Conservation (phyloP, 305 asterid species). For the Rubia tinctorum region DNA sequence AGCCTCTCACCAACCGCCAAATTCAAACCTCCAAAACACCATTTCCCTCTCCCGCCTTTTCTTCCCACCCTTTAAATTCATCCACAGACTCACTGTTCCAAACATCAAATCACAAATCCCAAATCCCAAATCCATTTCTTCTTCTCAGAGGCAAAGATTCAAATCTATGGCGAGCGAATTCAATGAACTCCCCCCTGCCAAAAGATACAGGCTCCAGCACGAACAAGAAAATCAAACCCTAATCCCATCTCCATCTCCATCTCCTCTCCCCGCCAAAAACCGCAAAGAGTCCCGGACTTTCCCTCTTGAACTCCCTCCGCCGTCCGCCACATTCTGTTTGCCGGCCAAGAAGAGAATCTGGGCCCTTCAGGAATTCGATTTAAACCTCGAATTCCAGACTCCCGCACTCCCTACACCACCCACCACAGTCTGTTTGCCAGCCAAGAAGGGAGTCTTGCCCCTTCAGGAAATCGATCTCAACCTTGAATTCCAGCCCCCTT, state of each 20-base stretch:
- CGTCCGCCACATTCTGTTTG: constrained; percentile 36
- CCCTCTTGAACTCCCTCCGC: too few species aligned
- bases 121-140: too few species aligned
- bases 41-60: constrained; percentile 19
- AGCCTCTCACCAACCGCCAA: constrained; percentile 19
- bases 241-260: constrained; percentile 18
- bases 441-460: constrained; percentile 74
- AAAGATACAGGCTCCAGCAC: constrained; percentile 55
- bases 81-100: constrained; percentile 3
- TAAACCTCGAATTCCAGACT: constrained; percentile 43
- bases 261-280: constrained; percentile 66
- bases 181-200: constrained; percentile 57
- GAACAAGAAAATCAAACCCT: constrained; percentile 21
- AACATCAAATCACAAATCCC: background rate
- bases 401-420: constrained; percentile 25
- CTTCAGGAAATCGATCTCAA: constrained; percentile 58
- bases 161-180: constrained; percentile 41
- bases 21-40: constrained; percentile 6
- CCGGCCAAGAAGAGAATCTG: constrained; percentile 81
- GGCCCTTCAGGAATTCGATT: constrained; percentile 61
- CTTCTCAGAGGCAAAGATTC: background rate
- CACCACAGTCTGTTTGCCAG: constrained; percentile 51
- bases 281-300: constrained; percentile 45
- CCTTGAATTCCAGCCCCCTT: constrained; percentile 30
- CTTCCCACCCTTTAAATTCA: constrained; percentile 17